A percentile compares a stretch with the other conserved stretches of the same genome.
phyloP scores from a whole-genome alignment of 768 basidiomycete genomes.

The Royoungia palumana region DNA sequence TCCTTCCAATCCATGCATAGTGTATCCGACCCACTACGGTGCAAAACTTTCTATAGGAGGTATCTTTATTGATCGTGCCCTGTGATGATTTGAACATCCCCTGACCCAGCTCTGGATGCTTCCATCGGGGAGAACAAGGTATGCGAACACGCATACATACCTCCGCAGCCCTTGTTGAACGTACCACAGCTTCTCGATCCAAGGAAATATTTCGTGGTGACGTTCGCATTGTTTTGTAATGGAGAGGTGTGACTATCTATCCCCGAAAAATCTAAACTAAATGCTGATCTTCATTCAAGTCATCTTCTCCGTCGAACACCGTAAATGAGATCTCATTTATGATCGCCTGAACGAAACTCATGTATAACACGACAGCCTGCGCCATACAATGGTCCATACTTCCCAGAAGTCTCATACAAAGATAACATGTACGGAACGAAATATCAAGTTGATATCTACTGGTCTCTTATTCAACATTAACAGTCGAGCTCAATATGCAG shows the following conservation, averaged over 20 bases:
- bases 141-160: neutral
- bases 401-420: constrained; percentile 53
- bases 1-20: constrained; percentile 46
- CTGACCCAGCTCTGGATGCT: constrained; percentile 41
- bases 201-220: constrained; percentile 50
- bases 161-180: neutral
- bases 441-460: neutral
- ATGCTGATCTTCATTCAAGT: constrained; percentile 25
- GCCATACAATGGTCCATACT: constrained; percentile 58
- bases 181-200: constrained; percentile 45
- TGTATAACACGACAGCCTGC: constrained; percentile 35
- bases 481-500: constrained; percentile 54
- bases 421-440: constrained; percentile 48
- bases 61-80: constrained; percentile 22
- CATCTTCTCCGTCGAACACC: constrained; percentile 61
- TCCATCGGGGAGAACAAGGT: constrained; percentile 52
- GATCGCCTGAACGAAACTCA: neutral
- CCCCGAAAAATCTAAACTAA: neutral
- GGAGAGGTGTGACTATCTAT: constrained; percentile 44
- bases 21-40: constrained; percentile 57
- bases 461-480: neutral
- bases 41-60: constrained; percentile 45
- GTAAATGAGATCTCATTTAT: constrained; percentile 27
- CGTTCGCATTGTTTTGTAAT: constrained; percentile 55
- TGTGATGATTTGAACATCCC: constrained; percentile 32